phyloP scores from a whole-genome alignment of 228 moss, liverwort and hornwort species.

The Sphagnum magellanicum region DNA sequence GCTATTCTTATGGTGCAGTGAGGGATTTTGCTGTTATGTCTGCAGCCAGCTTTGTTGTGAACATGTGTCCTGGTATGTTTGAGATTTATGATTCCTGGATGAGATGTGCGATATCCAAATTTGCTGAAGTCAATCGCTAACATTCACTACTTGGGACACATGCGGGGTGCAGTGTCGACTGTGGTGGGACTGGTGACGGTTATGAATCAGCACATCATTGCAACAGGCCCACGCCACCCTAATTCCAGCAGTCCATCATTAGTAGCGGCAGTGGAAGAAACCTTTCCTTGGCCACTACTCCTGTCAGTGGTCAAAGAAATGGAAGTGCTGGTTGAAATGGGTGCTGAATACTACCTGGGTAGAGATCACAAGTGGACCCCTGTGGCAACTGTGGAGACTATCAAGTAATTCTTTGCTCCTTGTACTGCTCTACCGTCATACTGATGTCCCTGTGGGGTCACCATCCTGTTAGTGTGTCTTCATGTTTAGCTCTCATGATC shows the following conservation, averaged over 20 bases:
- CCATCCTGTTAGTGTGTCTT: neutral
- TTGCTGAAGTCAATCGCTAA: too few species aligned
- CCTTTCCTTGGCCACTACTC: slow-evolving; percentile 76
- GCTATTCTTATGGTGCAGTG: too few species aligned
- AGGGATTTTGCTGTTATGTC: too few species aligned
- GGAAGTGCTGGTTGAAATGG: slow-evolving; percentile 91
- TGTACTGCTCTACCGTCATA: neutral
- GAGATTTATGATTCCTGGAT: too few species aligned
- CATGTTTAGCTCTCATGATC: neutral
- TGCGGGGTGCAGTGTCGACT: slow-evolving; percentile 64
- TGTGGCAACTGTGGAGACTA: slow-evolving; percentile 78
- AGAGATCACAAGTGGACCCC: slow-evolving; percentile 89
- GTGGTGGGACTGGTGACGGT: slow-evolving; percentile 73
- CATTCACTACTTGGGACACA: neutral
- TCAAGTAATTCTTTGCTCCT: slow-evolving; percentile 48
- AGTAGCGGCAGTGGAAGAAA: slow-evolving; percentile 27
- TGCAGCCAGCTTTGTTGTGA: too few species aligned
- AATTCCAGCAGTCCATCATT: slow-evolving; percentile 11
- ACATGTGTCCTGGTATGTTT: too few species aligned
- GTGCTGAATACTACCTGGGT: slow-evolving; percentile 76
- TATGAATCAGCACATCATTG: slow-evolving; percentile 90
- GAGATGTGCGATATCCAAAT: too few species aligned
- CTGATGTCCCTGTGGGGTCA: neutral
- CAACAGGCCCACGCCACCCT: slow-evolving; percentile 46
- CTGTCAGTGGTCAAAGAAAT: slow-evolving; percentile 87